Evolutionary conservation across 768 basidiomycete species (phyloP).

Genomic region (Exidia glandulosa): DNA sequence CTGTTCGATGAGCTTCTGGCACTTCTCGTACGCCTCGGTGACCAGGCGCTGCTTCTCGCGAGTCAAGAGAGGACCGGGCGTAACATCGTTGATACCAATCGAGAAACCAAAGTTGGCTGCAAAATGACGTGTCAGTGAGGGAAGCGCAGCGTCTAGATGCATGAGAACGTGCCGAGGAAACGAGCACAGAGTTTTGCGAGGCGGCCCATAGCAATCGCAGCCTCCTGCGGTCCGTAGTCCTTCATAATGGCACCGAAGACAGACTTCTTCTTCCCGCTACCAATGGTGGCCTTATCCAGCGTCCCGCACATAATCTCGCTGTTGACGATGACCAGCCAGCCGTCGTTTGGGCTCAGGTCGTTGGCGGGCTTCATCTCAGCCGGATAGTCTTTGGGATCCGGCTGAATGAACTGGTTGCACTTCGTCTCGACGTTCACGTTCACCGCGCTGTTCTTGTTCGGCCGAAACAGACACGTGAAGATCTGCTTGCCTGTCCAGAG

Average conservation of each 20-base stretch:
- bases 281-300: constrained; percentile 97
- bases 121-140: background rate
- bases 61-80: constrained; percentile 79
- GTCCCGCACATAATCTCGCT: constrained; percentile 99
- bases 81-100: constrained; percentile 96
- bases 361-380: constrained; percentile 43
- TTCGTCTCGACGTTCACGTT: constrained; percentile 93
- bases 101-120: constrained; percentile 97
- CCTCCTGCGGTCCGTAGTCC: constrained; percentile 92
- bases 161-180: constrained; percentile 60
- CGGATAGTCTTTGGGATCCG: constrained; percentile 50
- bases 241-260: constrained; percentile 96
- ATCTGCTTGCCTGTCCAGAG: constrained; percentile 99
- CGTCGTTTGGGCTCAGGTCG: constrained; percentile 93
- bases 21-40: constrained; percentile 78
- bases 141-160: background rate
- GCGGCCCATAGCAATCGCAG: constrained; percentile 90
- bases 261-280: constrained; percentile 98
- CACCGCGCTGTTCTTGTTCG: constrained; percentile 72
- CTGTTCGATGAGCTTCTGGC: constrained; percentile 73
- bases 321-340: constrained; percentile 93
- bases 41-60: constrained; percentile 77
- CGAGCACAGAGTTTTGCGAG: constrained; percentile 92
- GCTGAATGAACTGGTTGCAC: constrained; percentile 82
- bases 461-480: constrained; percentile 95